Percentiles rank a stretch among this genome's conserved stretches.
phyloP scores from a whole-genome alignment of 495 filamentous ascomycete species.

The Lepraria neglecta region DNA sequence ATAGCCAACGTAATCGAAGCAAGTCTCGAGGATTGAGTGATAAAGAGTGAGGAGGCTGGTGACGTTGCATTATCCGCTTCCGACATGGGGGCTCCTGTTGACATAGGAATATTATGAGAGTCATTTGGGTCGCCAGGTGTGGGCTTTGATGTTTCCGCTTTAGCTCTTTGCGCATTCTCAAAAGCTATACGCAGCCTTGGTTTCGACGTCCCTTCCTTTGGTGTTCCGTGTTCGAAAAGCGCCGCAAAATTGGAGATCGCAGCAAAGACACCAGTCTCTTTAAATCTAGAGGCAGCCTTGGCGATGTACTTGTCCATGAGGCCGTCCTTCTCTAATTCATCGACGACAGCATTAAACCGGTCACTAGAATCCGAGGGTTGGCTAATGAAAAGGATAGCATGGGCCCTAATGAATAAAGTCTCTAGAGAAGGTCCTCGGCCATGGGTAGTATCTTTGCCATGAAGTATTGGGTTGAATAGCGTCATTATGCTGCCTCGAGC shows the following conservation, averaged over 20 bases:
- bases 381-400: slow-evolving; percentile 60
- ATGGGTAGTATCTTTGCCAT: slow-evolving; percentile 34
- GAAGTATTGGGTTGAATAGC: slow-evolving; percentile 61
- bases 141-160: background rate
- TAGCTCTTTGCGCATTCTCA: slow-evolving; percentile 6
- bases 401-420: slow-evolving; percentile 54
- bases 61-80: background rate
- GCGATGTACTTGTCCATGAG: slow-evolving; percentile 55
- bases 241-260: slow-evolving; percentile 48
- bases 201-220: slow-evolving; percentile 8
- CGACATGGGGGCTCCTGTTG: too few species aligned
- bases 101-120: too few species aligned
- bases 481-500: slow-evolving; percentile 65
- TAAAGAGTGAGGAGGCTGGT: slow-evolving; percentile 21
- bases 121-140: too few species aligned
- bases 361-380: slow-evolving; percentile 34
- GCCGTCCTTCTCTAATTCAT: slow-evolving; percentile 42
- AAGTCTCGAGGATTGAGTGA: slow-evolving; percentile 38
- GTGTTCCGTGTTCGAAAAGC: slow-evolving; percentile 52
- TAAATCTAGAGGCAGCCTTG: slow-evolving; percentile 51
- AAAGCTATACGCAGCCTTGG: slow-evolving; percentile 21
- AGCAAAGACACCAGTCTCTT: slow-evolving; percentile 55
- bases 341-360: slow-evolving; percentile 40
- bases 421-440: slow-evolving; percentile 39
- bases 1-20: slow-evolving; percentile 45